Percentiles rank a stretch among this genome's conserved stretches.
These are phyloP conservation scores for Barnettozyma californica DNA, from an alignment of 805 yeast genomes.

Conservation along the genomic window DNA sequence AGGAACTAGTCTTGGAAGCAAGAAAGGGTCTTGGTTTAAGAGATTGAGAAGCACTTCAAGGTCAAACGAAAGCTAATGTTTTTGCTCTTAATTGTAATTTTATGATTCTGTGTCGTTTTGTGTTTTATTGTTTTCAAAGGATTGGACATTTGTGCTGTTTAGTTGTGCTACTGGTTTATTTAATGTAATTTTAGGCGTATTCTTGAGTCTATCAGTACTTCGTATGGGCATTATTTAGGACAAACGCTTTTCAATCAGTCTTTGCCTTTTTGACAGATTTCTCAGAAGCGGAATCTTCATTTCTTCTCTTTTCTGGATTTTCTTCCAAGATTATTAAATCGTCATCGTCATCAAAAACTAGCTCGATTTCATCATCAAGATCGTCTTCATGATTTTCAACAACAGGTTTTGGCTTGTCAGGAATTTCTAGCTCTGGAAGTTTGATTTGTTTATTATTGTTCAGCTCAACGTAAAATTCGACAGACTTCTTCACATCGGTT, in stretches of 20 bases:
- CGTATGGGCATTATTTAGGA: neutral
- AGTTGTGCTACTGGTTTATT: neutral
- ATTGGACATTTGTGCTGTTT: neutral
- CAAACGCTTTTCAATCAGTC: slow-evolving; percentile 4
- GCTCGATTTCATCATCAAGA: slow-evolving; percentile 16
- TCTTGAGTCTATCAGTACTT: too few species aligned
- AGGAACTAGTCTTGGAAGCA: slow-evolving; percentile 21
- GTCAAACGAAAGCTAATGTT: slow-evolving; percentile 5
- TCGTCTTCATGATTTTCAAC: slow-evolving; percentile 21
- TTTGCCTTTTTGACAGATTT: slow-evolving; percentile 4
- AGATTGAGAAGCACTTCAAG: slow-evolving; percentile 36
- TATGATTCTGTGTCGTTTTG: neutral
- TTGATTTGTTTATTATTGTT: slow-evolving; percentile 18
- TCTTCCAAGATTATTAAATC: slow-evolving; percentile 16
- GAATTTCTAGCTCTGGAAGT: slow-evolving; percentile 32
- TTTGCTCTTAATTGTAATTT: neutral
- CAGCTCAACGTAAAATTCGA: slow-evolving; percentile 52
- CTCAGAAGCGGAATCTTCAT: slow-evolving; percentile 1
- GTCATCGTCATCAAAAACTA: slow-evolving; percentile 13
- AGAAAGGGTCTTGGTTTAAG: slow-evolving; percentile 41
- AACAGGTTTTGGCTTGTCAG: slow-evolving; percentile 20
- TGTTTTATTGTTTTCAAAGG: neutral
- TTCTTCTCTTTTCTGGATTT: slow-evolving; percentile 22
- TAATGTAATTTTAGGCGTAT: neutral
- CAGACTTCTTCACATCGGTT: slow-evolving; percentile 55